These are phyloP conservation scores for Fimicolochytrium jonesii DNA, from an alignment of 192 early-diverging fungal species.

Conservation along the genomic window DNA sequence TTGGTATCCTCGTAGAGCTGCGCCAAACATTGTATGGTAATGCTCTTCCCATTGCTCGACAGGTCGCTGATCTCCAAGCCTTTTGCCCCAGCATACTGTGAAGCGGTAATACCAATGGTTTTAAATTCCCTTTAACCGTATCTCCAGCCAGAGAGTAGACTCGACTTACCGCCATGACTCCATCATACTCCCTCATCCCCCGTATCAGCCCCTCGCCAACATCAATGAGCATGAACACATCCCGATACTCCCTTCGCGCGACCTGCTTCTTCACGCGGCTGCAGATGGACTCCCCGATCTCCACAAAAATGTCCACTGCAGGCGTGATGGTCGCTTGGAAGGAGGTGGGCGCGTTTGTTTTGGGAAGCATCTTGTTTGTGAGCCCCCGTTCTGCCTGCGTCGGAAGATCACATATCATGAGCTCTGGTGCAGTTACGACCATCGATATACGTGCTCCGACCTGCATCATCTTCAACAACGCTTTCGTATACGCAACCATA, in stretches of 20 bases:
- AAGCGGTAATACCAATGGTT: background rate
- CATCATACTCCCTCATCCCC: slow-evolving; percentile 37
- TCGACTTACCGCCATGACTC: slow-evolving; percentile 37
- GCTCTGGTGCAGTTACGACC: background rate
- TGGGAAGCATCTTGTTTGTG: slow-evolving; percentile 55
- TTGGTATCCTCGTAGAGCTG: slow-evolving; percentile 70
- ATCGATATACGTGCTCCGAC: slow-evolving; percentile 27
- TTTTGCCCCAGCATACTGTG: slow-evolving; percentile 39
- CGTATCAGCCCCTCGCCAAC: slow-evolving; percentile 49
- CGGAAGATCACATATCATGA: background rate
- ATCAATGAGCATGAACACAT: slow-evolving; percentile 68
- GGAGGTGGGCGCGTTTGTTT: slow-evolving; percentile 37
- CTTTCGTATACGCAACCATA: slow-evolving; percentile 57
- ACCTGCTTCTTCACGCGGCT: slow-evolving; percentile 45
- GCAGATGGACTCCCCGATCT: slow-evolving; percentile 53
- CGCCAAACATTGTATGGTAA: slow-evolving; percentile 54
- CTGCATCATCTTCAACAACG: slow-evolving; percentile 58
- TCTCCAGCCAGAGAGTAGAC: background rate
- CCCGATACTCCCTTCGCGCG: slow-evolving; percentile 41
- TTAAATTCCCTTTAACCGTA: background rate
- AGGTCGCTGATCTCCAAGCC: slow-evolving; percentile 47
- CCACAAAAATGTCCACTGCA: slow-evolving; percentile 45
- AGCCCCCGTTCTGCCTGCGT: slow-evolving; percentile 60
- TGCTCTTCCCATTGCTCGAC: slow-evolving; percentile 42
- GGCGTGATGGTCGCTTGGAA: slow-evolving; percentile 45